phyloP scores from a whole-genome alignment of 305 asterid species.

The Fraxinus nigra region DNA sequence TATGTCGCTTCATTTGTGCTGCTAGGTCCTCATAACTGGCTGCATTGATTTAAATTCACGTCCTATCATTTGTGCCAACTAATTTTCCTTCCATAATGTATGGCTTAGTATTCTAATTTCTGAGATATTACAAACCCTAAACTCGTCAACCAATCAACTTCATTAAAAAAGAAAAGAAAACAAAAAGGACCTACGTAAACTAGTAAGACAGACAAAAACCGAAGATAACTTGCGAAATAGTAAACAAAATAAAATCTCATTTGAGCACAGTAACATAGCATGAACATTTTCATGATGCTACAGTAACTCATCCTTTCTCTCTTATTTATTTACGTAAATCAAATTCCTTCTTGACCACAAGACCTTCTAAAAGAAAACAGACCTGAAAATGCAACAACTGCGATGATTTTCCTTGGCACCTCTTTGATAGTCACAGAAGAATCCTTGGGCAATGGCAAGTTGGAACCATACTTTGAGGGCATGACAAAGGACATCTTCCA shows the following conservation, averaged over 20 bases:
- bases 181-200: not conserved
- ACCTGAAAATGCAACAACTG: constrained; percentile 87
- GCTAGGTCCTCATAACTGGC: not conserved
- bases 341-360: not conserved
- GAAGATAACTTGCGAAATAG: not conserved
- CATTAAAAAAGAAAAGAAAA: not conserved
- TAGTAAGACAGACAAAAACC: not conserved
- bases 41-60: not conserved
- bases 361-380: constrained; percentile 9
- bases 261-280: not conserved
- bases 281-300: not conserved
- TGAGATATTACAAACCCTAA: not conserved
- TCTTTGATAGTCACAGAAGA: constrained; percentile 59
- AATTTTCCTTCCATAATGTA: not conserved
- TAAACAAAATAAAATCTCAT: not conserved
- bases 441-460: constrained; percentile 78
- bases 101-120: not conserved
- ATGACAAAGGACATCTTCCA: constrained; percentile 84
- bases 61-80: not conserved
- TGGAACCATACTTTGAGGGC: constrained; percentile 82
- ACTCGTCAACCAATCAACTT: not conserved
- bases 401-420: constrained; percentile 61
- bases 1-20: not conserved
- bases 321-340: not conserved
- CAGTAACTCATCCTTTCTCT: not conserved